These are phyloP conservation scores for Curvularia sp. DNA, from an alignment of 2,329 filamentous ascomycete species.

Conservation along the genomic window DNA sequence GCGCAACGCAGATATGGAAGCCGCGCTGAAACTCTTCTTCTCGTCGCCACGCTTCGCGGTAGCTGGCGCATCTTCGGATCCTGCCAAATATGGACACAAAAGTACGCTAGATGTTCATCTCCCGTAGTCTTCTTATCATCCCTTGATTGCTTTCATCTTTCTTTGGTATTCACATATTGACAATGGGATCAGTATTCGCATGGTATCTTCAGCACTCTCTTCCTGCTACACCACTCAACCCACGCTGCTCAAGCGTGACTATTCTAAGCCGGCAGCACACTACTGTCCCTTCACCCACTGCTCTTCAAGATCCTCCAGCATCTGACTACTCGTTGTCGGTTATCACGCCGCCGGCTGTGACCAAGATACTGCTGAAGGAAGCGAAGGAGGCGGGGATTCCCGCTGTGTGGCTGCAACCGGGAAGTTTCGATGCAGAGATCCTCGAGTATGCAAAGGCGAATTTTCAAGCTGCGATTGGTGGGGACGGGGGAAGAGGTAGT, in stretches of 20 bases:
- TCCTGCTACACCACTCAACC: slow-evolving; percentile 84
- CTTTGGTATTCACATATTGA: neutral
- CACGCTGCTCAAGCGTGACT: slow-evolving; percentile 68
- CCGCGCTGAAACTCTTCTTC: slow-evolving; percentile 80
- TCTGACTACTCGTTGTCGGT: slow-evolving; percentile 77
- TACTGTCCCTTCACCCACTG: slow-evolving; percentile 70
- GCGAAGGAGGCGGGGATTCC: slow-evolving; percentile 74
- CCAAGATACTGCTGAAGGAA: slow-evolving; percentile 75
- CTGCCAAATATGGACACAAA: slow-evolving; percentile 87
- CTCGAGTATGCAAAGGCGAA: slow-evolving; percentile 71
- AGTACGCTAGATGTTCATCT: slow-evolving; percentile 58
- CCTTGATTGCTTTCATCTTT: neutral
- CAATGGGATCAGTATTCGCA: slow-evolving; percentile 69
- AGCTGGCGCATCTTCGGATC: slow-evolving; percentile 85
- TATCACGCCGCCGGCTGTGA: slow-evolving; percentile 84
- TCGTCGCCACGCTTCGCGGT: slow-evolving; percentile 81
- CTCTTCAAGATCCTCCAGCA: slow-evolving; percentile 60
- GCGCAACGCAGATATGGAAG: slow-evolving; percentile 62
- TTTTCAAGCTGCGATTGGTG: slow-evolving; percentile 73
- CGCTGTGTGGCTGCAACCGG: slow-evolving; percentile 76
- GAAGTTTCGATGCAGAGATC: slow-evolving; percentile 80
- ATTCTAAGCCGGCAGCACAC: slow-evolving; percentile 65
- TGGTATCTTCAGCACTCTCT: slow-evolving; percentile 85
- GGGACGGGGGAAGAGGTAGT: slow-evolving; percentile 40
- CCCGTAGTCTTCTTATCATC: neutral